Evolutionary conservation across 768 basidiomycete species (phyloP), one percentile per base, ranked within the genome.

Genomic region (Lentinula guzmanii): DNA sequence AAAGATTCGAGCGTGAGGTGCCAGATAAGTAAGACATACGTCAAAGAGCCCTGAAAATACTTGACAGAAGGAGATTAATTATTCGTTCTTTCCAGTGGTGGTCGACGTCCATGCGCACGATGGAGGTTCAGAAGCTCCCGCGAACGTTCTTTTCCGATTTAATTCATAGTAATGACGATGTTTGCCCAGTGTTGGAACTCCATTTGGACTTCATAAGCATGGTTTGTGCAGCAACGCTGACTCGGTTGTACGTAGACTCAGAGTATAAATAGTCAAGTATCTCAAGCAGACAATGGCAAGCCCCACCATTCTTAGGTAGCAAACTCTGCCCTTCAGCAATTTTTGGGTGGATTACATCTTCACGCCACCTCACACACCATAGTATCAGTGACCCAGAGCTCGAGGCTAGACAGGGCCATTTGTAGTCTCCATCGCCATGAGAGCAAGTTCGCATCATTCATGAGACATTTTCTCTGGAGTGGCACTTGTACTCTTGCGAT

Each of bases 401-500:
- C 39, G 13, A 43, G 55, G 62, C 58, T 24, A 59, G 61, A 67
- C 63, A 72, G 70, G 70, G 68, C 65, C 70, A 52, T 50, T 63
- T 60, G 68, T 63, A 64, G 69, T 61, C 55, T 58, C 67, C 64
- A 52, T 64, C 66, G 66, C 65, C 31, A 59, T 9, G 58, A 59
- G 70, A 70, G 69, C 61, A 52, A 52, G 46, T 28, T 55, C 43
- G 64, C 52, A 41, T 48, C 61, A 60, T 61, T 31, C 55, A 39
- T 43, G 58, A 56, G 57, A 39, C 60, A 61, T 60, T 60, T 48
- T 63, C 65, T 52, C 63, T 62, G 50, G 53, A 54, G 52, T 61
- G 63, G 66, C 60, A 59, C 59, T 70, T 59, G 76, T 76, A 75
- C 76, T 86, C 83, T 80, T 86, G 86, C 86, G 86, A 86, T 86